Evolutionary conservation across 202 grass and related monocot species (phyloP).

Genomic region (Panicum virgatum): DNA sequence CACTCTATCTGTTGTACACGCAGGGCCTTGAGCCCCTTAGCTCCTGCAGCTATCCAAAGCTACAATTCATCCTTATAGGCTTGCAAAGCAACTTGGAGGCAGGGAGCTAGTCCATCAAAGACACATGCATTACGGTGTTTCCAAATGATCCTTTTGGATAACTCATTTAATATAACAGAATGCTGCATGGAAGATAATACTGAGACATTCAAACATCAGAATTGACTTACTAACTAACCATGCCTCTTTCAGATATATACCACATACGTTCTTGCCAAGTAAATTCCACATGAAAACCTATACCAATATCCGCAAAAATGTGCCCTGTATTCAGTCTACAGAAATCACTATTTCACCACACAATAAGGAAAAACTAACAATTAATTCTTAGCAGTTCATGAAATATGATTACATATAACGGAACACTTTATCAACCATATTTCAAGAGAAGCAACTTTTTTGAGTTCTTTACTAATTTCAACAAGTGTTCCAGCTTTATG

Average conservation of each 20-base stretch:
- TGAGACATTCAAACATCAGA: background rate
- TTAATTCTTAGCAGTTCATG: background rate
- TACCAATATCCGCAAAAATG: conserved; percentile 86
- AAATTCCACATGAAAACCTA: conserved; percentile 97
- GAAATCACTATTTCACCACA: conserved; percentile 1
- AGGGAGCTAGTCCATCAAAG: too few relatives aligned
- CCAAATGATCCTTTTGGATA: too few relatives aligned
- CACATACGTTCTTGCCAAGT: conserved; percentile 79
- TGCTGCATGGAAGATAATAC: background rate
- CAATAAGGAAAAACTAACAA: background rate
- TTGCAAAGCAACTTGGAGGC: too few relatives aligned
- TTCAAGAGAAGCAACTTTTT: background rate
- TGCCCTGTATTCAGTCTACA: conserved; percentile 66
- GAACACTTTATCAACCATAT: background rate
- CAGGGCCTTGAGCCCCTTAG: too few relatives aligned
- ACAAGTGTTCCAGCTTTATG: background rate
- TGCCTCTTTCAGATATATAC: conserved; percentile 83
- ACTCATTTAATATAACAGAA: too few relatives aligned
- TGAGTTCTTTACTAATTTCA: background rate
- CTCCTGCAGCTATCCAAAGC: too few relatives aligned
- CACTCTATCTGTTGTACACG: too few relatives aligned
- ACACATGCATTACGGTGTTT: too few relatives aligned
- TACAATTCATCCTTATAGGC: too few relatives aligned
- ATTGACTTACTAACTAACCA: conserved; percentile 57
- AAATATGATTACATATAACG: background rate